Conservation (phyloP, 257 asterid species). For the Henckelia pumila region DNA sequence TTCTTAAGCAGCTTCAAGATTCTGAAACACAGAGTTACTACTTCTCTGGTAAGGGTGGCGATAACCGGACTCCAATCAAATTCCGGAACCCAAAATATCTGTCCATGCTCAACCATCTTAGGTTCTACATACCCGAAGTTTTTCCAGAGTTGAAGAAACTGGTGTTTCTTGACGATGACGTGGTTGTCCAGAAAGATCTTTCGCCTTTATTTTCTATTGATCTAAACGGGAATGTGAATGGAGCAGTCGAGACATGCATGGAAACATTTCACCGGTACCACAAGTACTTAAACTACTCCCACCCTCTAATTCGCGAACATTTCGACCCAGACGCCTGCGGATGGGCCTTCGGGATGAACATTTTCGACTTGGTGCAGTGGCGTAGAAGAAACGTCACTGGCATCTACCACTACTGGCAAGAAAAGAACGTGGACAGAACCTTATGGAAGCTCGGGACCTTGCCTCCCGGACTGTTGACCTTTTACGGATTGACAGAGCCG, state of each 20-base stretch:
- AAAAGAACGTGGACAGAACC: slow-evolving; percentile 56
- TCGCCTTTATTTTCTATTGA: slow-evolving; percentile 44
- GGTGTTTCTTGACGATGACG: slow-evolving; percentile 62
- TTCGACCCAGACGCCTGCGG: slow-evolving; percentile 71
- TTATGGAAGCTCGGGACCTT: slow-evolving; percentile 68
- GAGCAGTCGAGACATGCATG: slow-evolving; percentile 70
- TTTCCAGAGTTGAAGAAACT: slow-evolving; percentile 51
- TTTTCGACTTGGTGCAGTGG: slow-evolving; percentile 62
- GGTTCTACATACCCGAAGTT: slow-evolving; percentile 68
- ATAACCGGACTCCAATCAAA: slow-evolving; percentile 57
- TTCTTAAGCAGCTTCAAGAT: slow-evolving; percentile 67
- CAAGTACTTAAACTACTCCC: slow-evolving; percentile 64
- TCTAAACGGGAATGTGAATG: slow-evolving; percentile 59
- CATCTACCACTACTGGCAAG: slow-evolving; percentile 67
- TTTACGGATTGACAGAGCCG: slow-evolving; percentile 62
- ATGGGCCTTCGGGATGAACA: slow-evolving; percentile 72
- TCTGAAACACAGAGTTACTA: slow-evolving; percentile 63
- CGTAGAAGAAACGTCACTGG: slow-evolving; percentile 56
- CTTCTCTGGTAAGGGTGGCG: slow-evolving; percentile 52
- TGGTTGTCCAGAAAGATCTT: slow-evolving; percentile 61
- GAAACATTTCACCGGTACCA: slow-evolving; percentile 66
- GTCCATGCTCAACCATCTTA: slow-evolving; percentile 67
- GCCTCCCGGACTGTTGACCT: slow-evolving; percentile 62
- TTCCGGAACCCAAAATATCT: slow-evolving; percentile 63
- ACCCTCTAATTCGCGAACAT: slow-evolving; percentile 63